Percentiles rank a stretch among this genome's conserved stretches.
These are phyloP conservation scores for Rhynchosporium secalis DNA, from an alignment of 2,329 filamentous ascomycete species.

Conservation along the genomic window DNA sequence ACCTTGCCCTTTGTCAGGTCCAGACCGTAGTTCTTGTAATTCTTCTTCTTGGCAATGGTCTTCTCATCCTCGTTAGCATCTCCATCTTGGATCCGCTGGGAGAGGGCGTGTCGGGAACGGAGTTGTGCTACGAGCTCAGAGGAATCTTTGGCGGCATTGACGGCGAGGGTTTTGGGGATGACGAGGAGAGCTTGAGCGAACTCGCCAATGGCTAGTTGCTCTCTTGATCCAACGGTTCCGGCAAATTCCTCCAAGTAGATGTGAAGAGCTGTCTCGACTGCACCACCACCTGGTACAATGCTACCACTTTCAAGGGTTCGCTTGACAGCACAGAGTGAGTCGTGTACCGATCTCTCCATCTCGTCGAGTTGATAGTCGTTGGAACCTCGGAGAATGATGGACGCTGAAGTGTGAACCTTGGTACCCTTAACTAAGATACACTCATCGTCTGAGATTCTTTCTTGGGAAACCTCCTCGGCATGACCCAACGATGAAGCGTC, in stretches of 20 bases:
- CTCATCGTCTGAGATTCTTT: conserved; percentile 98
- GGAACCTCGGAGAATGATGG: conserved; percentile 90
- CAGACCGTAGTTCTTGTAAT: conserved; percentile 97
- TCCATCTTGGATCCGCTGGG: conserved; percentile 87
- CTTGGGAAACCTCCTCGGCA: conserved; percentile 95
- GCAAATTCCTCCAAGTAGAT: conserved; percentile 99
- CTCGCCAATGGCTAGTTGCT: conserved; percentile 96
- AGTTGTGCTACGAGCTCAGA: conserved; percentile 95
- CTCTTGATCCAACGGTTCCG: conserved; percentile 91
- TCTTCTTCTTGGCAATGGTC: conserved; percentile 87
- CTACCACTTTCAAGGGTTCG: conserved; percentile 93
- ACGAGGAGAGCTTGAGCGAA: conserved; percentile 93
- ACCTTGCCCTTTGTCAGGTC: conserved; percentile 89
- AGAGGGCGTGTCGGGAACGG: conserved; percentile 88
- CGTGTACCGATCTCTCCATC: conserved; percentile 98
- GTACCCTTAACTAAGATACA: conserved; percentile 96
- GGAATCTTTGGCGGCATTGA: conserved; percentile 96
- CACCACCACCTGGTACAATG: conserved; percentile 94
- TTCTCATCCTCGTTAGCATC: conserved; percentile 85
- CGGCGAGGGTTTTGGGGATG: conserved; percentile 93
- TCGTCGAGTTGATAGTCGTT: conserved; percentile 98
- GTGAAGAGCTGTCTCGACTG: conserved; percentile 97
- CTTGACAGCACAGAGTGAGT: conserved; percentile 96
- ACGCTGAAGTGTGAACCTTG: conserved; percentile 90
- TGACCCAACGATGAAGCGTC: conserved; percentile 85